Base-by-base conservation (phyloP, 345 rosid genomes). In the Trapa bicornis region DNA sequence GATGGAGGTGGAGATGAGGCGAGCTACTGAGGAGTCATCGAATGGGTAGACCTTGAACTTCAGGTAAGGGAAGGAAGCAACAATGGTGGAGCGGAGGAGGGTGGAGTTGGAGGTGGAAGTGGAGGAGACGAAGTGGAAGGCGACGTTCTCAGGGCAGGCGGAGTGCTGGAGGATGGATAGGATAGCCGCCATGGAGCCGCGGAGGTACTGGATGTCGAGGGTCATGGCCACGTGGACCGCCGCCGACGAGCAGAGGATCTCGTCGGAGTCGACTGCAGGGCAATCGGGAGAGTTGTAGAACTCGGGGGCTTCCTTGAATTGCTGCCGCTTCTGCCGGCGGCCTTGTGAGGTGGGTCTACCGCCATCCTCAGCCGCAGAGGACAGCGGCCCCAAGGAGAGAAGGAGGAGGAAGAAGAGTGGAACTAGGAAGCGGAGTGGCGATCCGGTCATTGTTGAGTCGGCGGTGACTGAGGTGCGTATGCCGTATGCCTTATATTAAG, bases 131-230 rank as follows among this genome's bases (percentile, higher is more conserved):
- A 22, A 22, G 29, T 22, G 29, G 29, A 22, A 22, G 29, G 72
- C 77, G 17, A 70, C 60, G 72, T 73, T 75, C 65, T 80, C 77
- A 4, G 84, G 84, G 38, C 84, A 80, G 12, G 84, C 68, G 36
- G 84, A 70, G 81, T 80, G 83, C 52, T 80, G 83, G 58, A 80
- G 72, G 65, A 77, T 75, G 4, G 83, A 80, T 57, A 80, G 76
- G 72, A 80, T 73, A 43, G 72, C 72, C 13, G 72, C 72, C 72
- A 70, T 81, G 54, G 97, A 87, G 45, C 98, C 98, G 1, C 98
- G 97, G 75, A 92, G 81, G 80, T 92, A 92, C 70, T 92, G 85
- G 98, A 96, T 48, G 89, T 97, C 74, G 89, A 96, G 43, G 29
- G 29, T 22, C 29, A 22, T 22, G 29, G 29, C 29, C 29, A 22